Conservation (phyloP, 2,329 filamentous ascomycete genomes). For the Colletotrichum sp. region DNA sequence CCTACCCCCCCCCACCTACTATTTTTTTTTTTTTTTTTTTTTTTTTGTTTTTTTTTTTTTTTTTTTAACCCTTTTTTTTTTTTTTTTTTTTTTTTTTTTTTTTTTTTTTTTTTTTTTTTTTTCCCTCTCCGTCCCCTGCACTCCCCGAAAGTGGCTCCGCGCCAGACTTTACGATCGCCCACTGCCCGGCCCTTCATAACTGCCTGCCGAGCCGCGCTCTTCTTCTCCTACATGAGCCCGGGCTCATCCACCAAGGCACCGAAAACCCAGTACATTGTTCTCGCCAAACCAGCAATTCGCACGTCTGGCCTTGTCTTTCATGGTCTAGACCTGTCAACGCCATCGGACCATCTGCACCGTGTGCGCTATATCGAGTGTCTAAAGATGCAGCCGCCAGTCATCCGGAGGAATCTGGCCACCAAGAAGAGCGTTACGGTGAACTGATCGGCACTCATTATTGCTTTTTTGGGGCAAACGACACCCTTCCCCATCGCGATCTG, state of each 20-base stretch:
- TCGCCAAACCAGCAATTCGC: not conserved
- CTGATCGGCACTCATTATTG: slow-evolving; percentile 5
- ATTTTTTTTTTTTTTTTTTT: too few species aligned
- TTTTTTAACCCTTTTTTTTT: too few species aligned
- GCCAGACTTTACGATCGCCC: not conserved
- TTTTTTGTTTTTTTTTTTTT: too few species aligned
- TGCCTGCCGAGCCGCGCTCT: not conserved
- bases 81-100: not conserved
- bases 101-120: not conserved
- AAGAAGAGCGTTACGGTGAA: slow-evolving; percentile 11
- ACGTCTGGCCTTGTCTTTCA: not conserved
- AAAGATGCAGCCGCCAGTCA: slow-evolving; percentile 8
- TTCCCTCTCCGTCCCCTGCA: not conserved
- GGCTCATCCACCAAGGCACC: not conserved
- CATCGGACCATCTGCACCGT: slow-evolving; percentile 15
- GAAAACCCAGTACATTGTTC: not conserved
- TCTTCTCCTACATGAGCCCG: not conserved
- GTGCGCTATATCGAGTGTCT: not conserved
- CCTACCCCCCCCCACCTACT: too few species aligned
- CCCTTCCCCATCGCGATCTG: slow-evolving; percentile 5
- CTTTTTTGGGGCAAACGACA: not conserved
- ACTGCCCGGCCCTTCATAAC: not conserved
- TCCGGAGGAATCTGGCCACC: slow-evolving; percentile 10
- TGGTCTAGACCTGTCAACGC: slow-evolving; percentile 15
- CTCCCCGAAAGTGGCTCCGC: not conserved